Evolutionary conservation across 2,329 filamentous ascomycete species (phyloP).

Genomic region (Tolypocladium album): DNA sequence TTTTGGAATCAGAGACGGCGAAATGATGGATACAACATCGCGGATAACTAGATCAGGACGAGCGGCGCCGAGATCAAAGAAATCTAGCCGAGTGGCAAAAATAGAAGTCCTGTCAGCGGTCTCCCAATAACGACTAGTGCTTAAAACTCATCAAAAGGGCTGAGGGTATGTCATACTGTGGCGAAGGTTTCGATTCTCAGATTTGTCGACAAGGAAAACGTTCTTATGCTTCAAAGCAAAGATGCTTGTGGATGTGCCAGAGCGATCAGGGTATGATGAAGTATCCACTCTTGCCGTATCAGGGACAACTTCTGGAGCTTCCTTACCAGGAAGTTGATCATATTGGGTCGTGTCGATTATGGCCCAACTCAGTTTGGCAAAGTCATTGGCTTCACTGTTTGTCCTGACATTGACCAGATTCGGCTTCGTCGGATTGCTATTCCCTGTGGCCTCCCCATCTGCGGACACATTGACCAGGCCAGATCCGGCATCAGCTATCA

Average conservation of each 20-base stretch:
- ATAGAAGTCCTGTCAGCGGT: background rate
- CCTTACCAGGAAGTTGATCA: conserved; percentile 2
- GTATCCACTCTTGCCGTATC: background rate
- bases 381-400: background rate
- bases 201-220: conserved; percentile 4
- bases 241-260: background rate
- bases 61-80: conserved; percentile 3
- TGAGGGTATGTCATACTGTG: conserved; percentile 1
- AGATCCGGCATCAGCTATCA: conserved; percentile 3
- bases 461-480: background rate
- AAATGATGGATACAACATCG: conserved; percentile 1
- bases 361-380: conserved; percentile 3
- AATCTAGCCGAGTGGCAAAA: background rate
- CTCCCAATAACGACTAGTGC: too few relatives aligned
- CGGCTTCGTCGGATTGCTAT: background rate
- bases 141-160: background rate
- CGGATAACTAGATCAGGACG: conserved; percentile 2
- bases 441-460: background rate
- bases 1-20: background rate
- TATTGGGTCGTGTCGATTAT: conserved; percentile 5
- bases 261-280: background rate
- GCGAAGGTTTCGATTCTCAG: conserved; percentile 1
- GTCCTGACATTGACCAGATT: background rate
- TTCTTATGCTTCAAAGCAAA: conserved; percentile 3
- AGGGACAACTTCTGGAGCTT: background rate